phyloP scores from a whole-genome alignment of 2,329 filamentous ascomycete genomes.

The Alternaria sp. region DNA sequence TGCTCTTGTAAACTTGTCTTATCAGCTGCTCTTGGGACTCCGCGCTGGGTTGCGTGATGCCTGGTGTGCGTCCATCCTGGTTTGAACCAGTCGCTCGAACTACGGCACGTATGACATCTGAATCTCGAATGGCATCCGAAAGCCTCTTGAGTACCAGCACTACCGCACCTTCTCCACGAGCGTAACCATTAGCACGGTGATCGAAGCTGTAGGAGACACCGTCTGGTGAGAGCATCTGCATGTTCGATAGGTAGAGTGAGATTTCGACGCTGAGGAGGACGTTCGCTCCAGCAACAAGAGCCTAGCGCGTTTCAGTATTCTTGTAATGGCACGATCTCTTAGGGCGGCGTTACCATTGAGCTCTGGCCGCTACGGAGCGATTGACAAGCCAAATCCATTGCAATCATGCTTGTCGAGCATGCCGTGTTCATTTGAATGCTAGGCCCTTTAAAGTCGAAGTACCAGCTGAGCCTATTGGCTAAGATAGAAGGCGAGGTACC shows the following conservation, averaged over 20 bases:
- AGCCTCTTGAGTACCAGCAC: conserved; percentile 34
- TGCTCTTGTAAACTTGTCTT: background rate
- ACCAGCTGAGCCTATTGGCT: background rate
- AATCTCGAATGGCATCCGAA: conserved; percentile 21
- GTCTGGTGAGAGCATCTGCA: background rate
- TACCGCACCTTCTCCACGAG: conserved; percentile 31
- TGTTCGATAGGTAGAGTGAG: background rate
- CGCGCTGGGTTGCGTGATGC: conserved; percentile 5
- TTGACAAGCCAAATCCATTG: background rate
- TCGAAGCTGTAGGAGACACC: background rate
- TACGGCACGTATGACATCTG: conserved; percentile 34
- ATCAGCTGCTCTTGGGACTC: background rate
- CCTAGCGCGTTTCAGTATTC: too few relatives aligned
- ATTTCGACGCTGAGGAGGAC: background rate
- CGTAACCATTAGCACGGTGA: conserved; percentile 24
- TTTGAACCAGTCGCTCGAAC: conserved; percentile 27
- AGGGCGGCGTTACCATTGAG: too few relatives aligned
- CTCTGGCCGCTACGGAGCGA: background rate
- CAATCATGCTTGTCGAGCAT: background rate
- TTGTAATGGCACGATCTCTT: too few relatives aligned
- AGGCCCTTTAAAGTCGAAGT: background rate
- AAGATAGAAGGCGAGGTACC: background rate
- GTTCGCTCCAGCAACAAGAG: background rate
- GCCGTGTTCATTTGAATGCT: background rate
- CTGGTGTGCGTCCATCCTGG: conserved; percentile 18